Evolutionary conservation across 208 protist genomes (phyloP).

Genomic region (Blastocrithidia nonstop): DNA sequence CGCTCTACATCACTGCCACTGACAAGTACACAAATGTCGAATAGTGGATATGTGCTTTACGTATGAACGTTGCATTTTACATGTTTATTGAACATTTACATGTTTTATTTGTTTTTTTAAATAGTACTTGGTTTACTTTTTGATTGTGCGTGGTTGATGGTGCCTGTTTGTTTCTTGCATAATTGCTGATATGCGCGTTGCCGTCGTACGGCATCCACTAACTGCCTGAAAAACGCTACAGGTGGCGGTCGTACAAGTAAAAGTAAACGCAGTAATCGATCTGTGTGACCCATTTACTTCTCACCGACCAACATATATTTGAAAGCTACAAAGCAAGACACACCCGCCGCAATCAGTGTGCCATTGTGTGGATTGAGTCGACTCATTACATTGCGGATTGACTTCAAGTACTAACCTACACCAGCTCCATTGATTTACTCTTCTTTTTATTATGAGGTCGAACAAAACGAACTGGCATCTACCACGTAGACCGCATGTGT

Average conservation of each 20-base stretch:
- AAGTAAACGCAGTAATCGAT: conserved; percentile 36
- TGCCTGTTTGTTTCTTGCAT: conserved; percentile 1
- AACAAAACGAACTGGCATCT: conserved; percentile 26
- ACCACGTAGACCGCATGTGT: conserved; percentile 60
- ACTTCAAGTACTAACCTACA: conserved; percentile 39
- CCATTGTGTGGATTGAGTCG: conserved; percentile 61
- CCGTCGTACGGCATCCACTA: conserved; percentile 7
- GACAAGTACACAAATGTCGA: no score
- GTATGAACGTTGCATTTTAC: conserved; percentile 5
- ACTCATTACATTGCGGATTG: conserved; percentile 35
- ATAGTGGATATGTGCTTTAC: no score
- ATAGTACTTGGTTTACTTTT: conserved; percentile 12
- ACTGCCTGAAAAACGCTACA: conserved; percentile 10
- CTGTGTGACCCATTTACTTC: conserved; percentile 47
- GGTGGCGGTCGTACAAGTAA: conserved; percentile 42
- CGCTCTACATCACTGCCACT: no score
- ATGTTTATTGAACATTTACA: conserved; percentile 17
- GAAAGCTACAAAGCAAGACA: conserved; percentile 28
- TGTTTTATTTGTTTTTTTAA: conserved; percentile 13
- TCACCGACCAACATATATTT: conserved; percentile 66
- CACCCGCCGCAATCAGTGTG: conserved; percentile 52
- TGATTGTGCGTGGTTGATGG: neutral
- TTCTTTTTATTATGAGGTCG: conserved; percentile 18
- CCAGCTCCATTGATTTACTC: conserved; percentile 24
- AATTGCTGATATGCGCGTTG: neutral